A percentile compares a stretch with the other conserved stretches of the same genome.
phyloP scores from a whole-genome alignment of 1,284 basidiomycete genomes.

The Puccinia sorghi region DNA sequence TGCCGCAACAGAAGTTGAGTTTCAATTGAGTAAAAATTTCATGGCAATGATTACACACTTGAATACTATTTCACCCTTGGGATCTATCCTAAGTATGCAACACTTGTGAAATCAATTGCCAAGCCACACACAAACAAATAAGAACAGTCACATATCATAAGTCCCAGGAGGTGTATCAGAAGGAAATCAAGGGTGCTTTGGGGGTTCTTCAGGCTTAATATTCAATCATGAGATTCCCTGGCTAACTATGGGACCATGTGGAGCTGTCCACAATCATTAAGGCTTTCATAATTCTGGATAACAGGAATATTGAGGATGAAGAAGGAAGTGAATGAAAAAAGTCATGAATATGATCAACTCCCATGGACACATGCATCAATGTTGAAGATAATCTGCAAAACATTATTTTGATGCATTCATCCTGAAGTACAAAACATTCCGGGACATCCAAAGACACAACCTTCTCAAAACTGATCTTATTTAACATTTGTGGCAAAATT shows the following conservation, averaged over 20 bases:
- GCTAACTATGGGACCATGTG: not conserved
- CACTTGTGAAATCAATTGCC: not conserved
- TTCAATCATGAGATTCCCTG: not conserved
- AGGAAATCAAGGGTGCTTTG: not conserved
- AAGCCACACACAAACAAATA: not conserved
- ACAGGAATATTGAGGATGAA: not conserved
- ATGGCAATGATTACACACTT: too few species aligned
- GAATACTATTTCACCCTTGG: too few species aligned
- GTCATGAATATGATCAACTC: not conserved
- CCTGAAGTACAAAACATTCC: constrained; percentile 66
- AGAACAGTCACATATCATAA: not conserved
- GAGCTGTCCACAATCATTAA: not conserved
- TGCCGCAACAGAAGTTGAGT: too few species aligned
- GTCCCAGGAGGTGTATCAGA: not conserved
- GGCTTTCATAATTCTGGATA: not conserved
- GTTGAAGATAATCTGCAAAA: not conserved
- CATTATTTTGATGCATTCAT: not conserved
- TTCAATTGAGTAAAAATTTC: too few species aligned
- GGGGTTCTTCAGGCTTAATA: not conserved
- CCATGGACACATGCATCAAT: not conserved
- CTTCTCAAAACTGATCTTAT: constrained; percentile 75
- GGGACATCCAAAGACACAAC: constrained; percentile 77
- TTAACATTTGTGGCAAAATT: constrained; percentile 94
- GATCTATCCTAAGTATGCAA: not conserved
- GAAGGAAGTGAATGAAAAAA: not conserved